Evolutionary conservation across 306 rosid species (phyloP), one percentile per base, ranked within the genome.

Genomic region (Cucurbita maxima): DNA sequence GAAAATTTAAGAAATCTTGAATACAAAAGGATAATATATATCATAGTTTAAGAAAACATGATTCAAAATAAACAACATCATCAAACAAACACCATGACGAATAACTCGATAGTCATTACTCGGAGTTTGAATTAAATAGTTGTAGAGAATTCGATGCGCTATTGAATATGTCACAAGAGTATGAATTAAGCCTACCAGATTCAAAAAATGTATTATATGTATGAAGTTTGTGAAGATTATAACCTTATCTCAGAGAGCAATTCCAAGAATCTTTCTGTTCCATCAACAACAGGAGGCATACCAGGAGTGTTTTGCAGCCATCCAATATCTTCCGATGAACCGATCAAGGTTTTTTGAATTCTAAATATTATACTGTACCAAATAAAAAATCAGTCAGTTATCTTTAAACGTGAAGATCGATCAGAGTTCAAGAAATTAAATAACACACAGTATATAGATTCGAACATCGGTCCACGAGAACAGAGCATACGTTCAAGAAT

Each of bases 261-360:
- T 80, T 90, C 90, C 86, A 88, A 76, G 83, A 93, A 90, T 78
- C 96, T 86, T 56, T 83, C 62, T 37, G 96, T 87, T 61, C 96
- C 98, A 83, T 88, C 90, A 73, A 83, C 79, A 71, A 83, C 87
- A 56, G 82, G 82, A 86, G 93, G 91, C 93, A 92, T 75, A 68
- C 81, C 83, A 1, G 88, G 82, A 84, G 80, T 85, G 58, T 59
- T 79, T 79, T 87, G 93, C 88, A 90, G 78, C 98, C 98, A 90
- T 70, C 93, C 96, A 59, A 93, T 93, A 77, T 93, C 96, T 76
- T 84, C 88, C 18, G 86, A 74, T 67, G 98, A 93, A 71, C 96
- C 96, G 25, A 52, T 86, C 84, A 84, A 77, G 56, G 96, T 76
- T 80, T 68, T 93, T 84, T 25, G 30, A 72, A 86, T 76, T 10